phyloP scores from a whole-genome alignment of 352 stramenopile species.

The Stephanocyclus meneghinianus region DNA sequence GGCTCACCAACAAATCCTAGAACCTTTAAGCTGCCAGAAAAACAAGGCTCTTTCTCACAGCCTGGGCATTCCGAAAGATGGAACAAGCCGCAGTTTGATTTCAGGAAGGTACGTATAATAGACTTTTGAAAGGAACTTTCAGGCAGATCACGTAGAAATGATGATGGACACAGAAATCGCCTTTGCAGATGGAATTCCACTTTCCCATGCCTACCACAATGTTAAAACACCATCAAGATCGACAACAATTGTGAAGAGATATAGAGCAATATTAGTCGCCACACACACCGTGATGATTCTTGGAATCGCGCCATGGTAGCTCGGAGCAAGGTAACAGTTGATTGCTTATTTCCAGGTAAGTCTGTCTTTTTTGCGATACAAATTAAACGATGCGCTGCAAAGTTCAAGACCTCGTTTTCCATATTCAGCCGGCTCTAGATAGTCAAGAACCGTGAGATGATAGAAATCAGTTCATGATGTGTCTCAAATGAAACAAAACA shows the following conservation, averaged over 20 bases:
- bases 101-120: slow-evolving; percentile 41
- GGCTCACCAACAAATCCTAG: slow-evolving; percentile 12
- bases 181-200: slow-evolving; percentile 46
- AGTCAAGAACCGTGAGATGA: not conserved
- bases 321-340: slow-evolving; percentile 40
- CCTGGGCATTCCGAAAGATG: slow-evolving; percentile 31
- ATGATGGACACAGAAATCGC: slow-evolving; percentile 50
- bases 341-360: not conserved
- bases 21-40: slow-evolving; percentile 22
- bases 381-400: slow-evolving; percentile 34
- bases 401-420: slow-evolving; percentile 45
- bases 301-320: slow-evolving; percentile 32
- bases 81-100: slow-evolving; percentile 26
- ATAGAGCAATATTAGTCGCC: not conserved
- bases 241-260: not conserved
- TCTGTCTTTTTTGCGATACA: slow-evolving; percentile 9
- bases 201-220: not conserved
- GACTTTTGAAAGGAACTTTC: slow-evolving; percentile 39
- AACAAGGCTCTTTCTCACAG: slow-evolving; percentile 17
- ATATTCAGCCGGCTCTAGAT: slow-evolving; percentile 27
- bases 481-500: not conserved
- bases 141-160: slow-evolving; percentile 41
- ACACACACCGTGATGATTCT: slow-evolving; percentile 13
- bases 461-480: not conserved
- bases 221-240: not conserved